Evolutionary conservation across 108 stramenopile species (phyloP), one percentile per base, ranked within the genome.

Genomic region (Fragilaria crotonensis): DNA sequence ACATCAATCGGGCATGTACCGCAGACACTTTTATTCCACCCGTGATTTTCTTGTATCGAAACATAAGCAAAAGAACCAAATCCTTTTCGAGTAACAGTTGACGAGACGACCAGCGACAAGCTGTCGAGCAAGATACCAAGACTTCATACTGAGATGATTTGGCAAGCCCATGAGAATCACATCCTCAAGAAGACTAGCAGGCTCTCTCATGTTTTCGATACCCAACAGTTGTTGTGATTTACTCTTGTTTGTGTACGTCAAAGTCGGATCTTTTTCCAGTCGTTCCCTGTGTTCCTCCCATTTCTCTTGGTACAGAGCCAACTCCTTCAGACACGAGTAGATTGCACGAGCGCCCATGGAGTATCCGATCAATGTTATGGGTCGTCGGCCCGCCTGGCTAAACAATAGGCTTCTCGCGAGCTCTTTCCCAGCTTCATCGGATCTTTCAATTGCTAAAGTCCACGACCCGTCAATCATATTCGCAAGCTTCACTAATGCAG

Each of bases 301-400:
- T 19, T 72, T 73, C 54, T 81, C 85, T 60, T 93, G 91, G 41
- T 78, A 72, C n/a, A 72, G 67, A 20, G 89, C 89, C 21, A 98
- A 62, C 52, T 94, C 89, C 64, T 96, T 93, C 57, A 97, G 65
- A 53, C 95, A 95, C 3, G 85, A 67, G 62, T 97, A 96, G 33
- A 98, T 88, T 25, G 90, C 85, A 58, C 95, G 66, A 0, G 94
- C 97, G 28, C 97, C 97, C 81, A 98, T 93, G 0, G 89, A 91
- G 63, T 84, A 98, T 27, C 97, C 97, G 19, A 95, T 67, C 28
- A 98, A 75, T 2, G 87, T 89, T 4, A 97, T 95, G 26, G 97
- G 97, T 25, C 96, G 76, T 27, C 80, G 79, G 1, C 97, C 97
- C 18, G 87, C 85, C 14, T 70, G 63, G 33, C 89, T 84, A 48